These are phyloP conservation scores for Fusarium sp. DNA, from an alignment of 2,329 filamentous ascomycete species.

Conservation along the genomic window DNA sequence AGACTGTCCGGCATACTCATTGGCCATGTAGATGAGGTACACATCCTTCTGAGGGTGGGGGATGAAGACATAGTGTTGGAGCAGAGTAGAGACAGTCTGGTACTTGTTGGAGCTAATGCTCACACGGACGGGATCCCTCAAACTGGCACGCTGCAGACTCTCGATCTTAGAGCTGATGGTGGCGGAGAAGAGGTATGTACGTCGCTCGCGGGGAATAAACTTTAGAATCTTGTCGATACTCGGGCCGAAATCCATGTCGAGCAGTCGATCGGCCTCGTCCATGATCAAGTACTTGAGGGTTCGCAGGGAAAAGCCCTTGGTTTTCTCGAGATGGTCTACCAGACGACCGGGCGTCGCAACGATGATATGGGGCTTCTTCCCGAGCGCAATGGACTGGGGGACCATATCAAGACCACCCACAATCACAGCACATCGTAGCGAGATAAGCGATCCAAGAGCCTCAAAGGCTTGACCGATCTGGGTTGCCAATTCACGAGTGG, in stretches of 20 bases:
- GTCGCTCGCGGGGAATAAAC: constrained; percentile 82
- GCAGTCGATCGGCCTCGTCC: constrained; percentile 92
- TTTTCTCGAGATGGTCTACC: constrained; percentile 95
- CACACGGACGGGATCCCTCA: constrained; percentile 87
- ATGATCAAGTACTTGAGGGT: constrained; percentile 91
- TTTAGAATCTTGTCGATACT: constrained; percentile 94
- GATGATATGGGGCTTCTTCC: constrained; percentile 95
- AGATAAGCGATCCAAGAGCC: constrained; percentile 87
- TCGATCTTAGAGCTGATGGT: constrained; percentile 97
- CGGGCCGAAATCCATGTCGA: constrained; percentile 95
- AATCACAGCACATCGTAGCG: constrained; percentile 87
- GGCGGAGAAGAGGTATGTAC: constrained; percentile 92
- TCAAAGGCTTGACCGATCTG: constrained; percentile 93
- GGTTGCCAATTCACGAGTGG: constrained; percentile 92
- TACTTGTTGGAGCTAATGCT: constrained; percentile 88
- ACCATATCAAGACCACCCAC: constrained; percentile 98
- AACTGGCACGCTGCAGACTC: constrained; percentile 88
- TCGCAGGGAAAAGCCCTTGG: constrained; percentile 91
- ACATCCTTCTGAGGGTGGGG: constrained; percentile 91
- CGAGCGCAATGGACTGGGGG: constrained; percentile 88
- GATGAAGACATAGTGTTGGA: constrained; percentile 89
- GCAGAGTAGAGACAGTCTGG: constrained; percentile 90
- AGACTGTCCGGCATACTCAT: constrained; percentile 88
- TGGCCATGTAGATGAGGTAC: constrained; percentile 88
- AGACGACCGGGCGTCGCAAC: constrained; percentile 93